phyloP scores from a whole-genome alignment of 2,329 filamentous ascomycete species.

The Talaromyces sp. region DNA sequence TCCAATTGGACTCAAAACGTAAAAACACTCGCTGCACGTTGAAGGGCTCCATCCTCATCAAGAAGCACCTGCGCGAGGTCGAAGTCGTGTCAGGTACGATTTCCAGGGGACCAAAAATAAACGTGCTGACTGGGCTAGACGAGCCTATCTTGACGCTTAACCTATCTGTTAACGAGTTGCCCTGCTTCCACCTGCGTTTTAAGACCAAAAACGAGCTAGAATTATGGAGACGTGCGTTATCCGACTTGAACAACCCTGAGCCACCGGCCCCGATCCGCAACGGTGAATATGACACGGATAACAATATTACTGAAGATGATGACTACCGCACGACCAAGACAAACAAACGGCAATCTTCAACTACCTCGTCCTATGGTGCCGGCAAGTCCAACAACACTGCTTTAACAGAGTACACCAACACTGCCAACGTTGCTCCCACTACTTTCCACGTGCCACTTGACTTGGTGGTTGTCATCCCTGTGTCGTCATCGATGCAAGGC shows the following conservation, averaged over 20 bases:
- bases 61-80: conserved; percentile 92
- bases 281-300: conserved; percentile 73
- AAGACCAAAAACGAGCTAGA: conserved; percentile 73
- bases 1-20: conserved; percentile 62
- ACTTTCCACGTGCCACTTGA: conserved; percentile 86
- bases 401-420: conserved; percentile 83
- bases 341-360: conserved; percentile 68
- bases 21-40: conserved; percentile 75
- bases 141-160: conserved; percentile 83
- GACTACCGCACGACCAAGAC: conserved; percentile 59
- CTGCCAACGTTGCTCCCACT: conserved; percentile 44
- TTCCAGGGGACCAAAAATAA: not conserved
- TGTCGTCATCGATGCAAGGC: conserved; percentile 99
- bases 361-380: conserved; percentile 75
- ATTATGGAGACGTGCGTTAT: conserved; percentile 79
- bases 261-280: conserved; percentile 46
- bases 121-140: conserved; percentile 41
- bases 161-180: conserved; percentile 84
- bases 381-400: conserved; percentile 79
- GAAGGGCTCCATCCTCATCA: conserved; percentile 96
- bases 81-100: conserved; percentile 51
- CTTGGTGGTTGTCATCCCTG: conserved; percentile 91
- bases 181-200: conserved; percentile 90
- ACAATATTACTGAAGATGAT: conserved; percentile 81
- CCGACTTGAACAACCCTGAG: conserved; percentile 73